phyloP scores from a whole-genome alignment of 176 grass and related monocot species.

The Dendrocalamus sinicus region DNA sequence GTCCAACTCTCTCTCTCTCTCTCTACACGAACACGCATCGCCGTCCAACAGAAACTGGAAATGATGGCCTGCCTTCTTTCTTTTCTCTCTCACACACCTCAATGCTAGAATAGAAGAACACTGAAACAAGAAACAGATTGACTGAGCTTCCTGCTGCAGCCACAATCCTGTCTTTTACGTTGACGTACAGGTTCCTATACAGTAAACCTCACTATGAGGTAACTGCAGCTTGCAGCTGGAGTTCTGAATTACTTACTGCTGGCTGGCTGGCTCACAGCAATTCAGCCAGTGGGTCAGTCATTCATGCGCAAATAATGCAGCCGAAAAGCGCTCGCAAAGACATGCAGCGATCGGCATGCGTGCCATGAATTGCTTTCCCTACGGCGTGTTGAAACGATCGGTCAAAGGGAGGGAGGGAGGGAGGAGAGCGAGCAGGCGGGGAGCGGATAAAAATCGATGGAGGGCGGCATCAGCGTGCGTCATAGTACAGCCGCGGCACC shows the following conservation, averaged over 20 bases:
- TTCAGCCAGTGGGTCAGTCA: neutral
- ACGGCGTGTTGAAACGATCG: neutral
- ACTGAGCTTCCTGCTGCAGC: neutral
- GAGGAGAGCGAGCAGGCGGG: neutral
- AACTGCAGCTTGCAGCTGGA: neutral
- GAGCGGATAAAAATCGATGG: neutral
- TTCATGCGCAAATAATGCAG: constrained; percentile 35
- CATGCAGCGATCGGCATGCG: constrained; percentile 12
- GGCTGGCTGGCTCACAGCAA: neutral
- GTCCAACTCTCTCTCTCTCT: neutral
- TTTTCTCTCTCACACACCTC: neutral
- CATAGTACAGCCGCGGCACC: too few species aligned
- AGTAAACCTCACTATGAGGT: neutral
- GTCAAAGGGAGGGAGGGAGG: constrained; percentile 4
- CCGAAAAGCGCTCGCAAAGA: neutral
- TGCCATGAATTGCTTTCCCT: neutral
- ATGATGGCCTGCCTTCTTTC: neutral
- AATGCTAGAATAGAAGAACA: neutral
- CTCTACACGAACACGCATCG: neutral
- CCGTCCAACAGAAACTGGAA: neutral
- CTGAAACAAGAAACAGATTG: neutral
- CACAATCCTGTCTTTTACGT: neutral
- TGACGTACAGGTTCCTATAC: neutral
- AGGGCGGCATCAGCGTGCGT: too few species aligned
- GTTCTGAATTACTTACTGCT: neutral